Evolutionary conservation across 2,329 filamentous ascomycete genomes (phyloP).

Genomic region (Teratosphaeria pseudoeucalypti): DNA sequence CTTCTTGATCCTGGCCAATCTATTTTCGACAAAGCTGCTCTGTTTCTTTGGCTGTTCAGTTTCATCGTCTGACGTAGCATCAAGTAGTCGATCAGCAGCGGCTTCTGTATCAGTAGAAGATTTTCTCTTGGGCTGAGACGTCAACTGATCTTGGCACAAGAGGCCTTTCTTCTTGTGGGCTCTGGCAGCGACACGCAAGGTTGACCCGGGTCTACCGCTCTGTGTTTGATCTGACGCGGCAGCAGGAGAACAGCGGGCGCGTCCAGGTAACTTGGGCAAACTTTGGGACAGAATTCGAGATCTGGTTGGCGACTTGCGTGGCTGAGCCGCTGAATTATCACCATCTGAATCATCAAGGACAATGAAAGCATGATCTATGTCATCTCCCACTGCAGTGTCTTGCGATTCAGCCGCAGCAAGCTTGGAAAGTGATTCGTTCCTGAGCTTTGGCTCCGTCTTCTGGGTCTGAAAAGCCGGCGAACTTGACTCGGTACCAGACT

Average conservation of each 20-base stretch:
- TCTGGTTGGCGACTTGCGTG: neutral
- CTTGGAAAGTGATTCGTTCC: neutral
- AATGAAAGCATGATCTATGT: neutral
- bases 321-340: neutral
- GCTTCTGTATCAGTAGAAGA: conserved; percentile 10
- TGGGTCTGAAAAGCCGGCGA: conserved; percentile 23
- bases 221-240: neutral
- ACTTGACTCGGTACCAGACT: conserved; percentile 25
- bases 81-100: conserved; percentile 7
- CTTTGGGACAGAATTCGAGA: neutral
- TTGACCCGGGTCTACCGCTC: conserved; percentile 17
- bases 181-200: conserved; percentile 29
- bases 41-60: conserved; percentile 13
- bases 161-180: conserved; percentile 31
- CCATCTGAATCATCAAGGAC: neutral
- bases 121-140: conserved; percentile 5
- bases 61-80: conserved; percentile 13
- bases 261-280: neutral
- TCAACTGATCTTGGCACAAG: conserved; percentile 30
- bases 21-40: conserved; percentile 16
- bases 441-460: neutral
- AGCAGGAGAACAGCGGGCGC: neutral
- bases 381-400: neutral
- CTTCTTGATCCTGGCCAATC: conserved; percentile 20
- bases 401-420: neutral